Evolutionary conservation across 2,329 filamentous ascomycete genomes (phyloP).

Genomic region (Cladosporium colombiae): DNA sequence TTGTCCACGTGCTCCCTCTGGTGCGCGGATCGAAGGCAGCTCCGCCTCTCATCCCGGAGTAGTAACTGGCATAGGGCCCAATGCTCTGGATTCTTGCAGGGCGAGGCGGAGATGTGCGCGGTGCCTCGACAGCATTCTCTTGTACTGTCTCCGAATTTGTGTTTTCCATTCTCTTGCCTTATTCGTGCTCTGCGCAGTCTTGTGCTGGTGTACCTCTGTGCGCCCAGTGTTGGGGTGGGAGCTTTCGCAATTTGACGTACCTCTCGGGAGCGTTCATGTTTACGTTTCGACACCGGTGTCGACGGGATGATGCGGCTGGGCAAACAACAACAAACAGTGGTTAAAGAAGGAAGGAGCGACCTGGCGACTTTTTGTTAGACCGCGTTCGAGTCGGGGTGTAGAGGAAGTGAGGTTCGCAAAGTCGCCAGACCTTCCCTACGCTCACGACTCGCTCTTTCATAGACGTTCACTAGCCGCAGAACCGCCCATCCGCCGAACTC

Average conservation of each 20-base stretch:
- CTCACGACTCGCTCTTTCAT: not conserved
- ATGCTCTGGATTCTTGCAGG: not conserved
- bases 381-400: not conserved
- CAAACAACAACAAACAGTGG: not conserved
- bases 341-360: conserved; percentile 17
- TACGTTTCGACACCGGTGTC: conserved; percentile 14
- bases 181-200: conserved; percentile 4
- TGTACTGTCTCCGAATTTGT: not conserved
- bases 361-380: not conserved
- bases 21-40: conserved; percentile 24
- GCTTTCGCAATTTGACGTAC: conserved; percentile 40
- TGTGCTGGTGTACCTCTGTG: conserved; percentile 7
- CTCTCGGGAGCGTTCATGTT: conserved; percentile 57
- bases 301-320: conserved; percentile 3
- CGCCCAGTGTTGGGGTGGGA: conserved; percentile 3
- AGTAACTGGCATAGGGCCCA: not conserved
- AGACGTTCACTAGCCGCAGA: not conserved
- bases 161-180: not conserved
- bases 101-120: not conserved
- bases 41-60: not conserved
- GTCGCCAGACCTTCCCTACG: conserved; percentile 5
- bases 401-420: conserved; percentile 14
- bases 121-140: not conserved
- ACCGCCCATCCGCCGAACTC: not conserved
- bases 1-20: conserved; percentile 25